A percentile compares a stretch with the other conserved stretches of the same genome.
These are phyloP conservation scores for Prunus armeniaca DNA, from an alignment of 306 rosid species.

Conservation along the genomic window DNA sequence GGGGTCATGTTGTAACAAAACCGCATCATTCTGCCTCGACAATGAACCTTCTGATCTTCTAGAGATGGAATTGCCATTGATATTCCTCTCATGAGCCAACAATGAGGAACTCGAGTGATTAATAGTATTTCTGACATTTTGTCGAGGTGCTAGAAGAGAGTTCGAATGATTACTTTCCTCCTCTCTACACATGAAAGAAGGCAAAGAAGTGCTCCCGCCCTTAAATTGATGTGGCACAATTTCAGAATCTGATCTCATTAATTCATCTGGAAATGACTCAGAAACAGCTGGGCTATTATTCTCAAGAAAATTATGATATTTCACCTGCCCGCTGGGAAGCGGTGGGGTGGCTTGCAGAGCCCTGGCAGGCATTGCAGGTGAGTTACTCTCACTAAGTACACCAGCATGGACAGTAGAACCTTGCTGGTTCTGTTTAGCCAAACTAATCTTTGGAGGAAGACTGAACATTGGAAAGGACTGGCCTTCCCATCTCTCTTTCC, in stretches of 20 bases:
- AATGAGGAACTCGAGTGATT: slow-evolving; percentile 38
- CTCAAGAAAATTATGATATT: slow-evolving; percentile 32
- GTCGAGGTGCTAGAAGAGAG: slow-evolving; percentile 38
- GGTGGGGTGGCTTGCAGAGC: slow-evolving; percentile 23
- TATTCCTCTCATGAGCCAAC: slow-evolving; percentile 42
- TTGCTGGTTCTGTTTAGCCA: slow-evolving; percentile 29
- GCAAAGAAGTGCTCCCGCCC: slow-evolving; percentile 39
- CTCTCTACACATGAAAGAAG: slow-evolving; percentile 23
- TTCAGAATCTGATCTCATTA: slow-evolving; percentile 44
- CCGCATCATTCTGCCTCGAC: slow-evolving; percentile 34
- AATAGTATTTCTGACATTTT: slow-evolving; percentile 28
- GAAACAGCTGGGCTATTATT: slow-evolving; percentile 36
- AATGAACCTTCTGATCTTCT: slow-evolving; percentile 37
- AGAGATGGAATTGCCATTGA: slow-evolving; percentile 37
- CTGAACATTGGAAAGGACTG: slow-evolving; percentile 53
- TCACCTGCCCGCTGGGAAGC: slow-evolving; percentile 20
- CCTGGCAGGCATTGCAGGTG: slow-evolving; percentile 28
- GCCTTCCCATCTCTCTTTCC: slow-evolving; percentile 31
- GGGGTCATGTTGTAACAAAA: slow-evolving; percentile 36
- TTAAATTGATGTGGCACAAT: slow-evolving; percentile 30
- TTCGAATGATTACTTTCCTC: slow-evolving; percentile 35
- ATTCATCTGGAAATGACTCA: slow-evolving; percentile 31
- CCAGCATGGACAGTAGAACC: slow-evolving; percentile 26
- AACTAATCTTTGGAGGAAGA: slow-evolving; percentile 35
- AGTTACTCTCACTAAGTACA: slow-evolving; percentile 22